phyloP scores from a whole-genome alignment of 306 rosid species.

The Spatholobus suberectus region DNA sequence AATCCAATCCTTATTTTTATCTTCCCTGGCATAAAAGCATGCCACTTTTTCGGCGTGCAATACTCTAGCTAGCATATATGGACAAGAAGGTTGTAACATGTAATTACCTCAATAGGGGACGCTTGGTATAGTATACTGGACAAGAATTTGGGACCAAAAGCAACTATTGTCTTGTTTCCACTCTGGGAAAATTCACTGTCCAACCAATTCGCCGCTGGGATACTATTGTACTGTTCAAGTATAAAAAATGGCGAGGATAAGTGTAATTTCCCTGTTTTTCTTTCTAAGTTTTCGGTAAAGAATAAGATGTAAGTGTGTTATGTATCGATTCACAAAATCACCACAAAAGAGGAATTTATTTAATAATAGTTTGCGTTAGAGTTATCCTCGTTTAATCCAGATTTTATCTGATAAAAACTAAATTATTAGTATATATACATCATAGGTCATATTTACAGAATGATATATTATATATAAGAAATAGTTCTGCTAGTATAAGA shows the following conservation, averaged over 20 bases:
- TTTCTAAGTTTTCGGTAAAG: neutral
- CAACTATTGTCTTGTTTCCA: slow-evolving; percentile 37
- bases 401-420: too few species aligned
- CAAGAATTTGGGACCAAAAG: slow-evolving; percentile 52
- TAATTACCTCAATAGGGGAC: slow-evolving; percentile 59
- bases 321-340: neutral
- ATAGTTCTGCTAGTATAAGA: too few species aligned
- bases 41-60: too few species aligned
- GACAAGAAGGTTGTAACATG: too few species aligned
- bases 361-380: too few species aligned
- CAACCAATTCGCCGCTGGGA: slow-evolving; percentile 33
- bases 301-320: neutral
- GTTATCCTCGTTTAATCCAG: too few species aligned
- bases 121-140: slow-evolving; percentile 54
- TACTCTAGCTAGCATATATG: too few species aligned
- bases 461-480: too few species aligned
- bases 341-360: neutral
- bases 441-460: too few species aligned
- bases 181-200: slow-evolving; percentile 45
- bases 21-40: too few species aligned
- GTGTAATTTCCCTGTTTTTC: neutral
- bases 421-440: too few species aligned
- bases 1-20: neutral
- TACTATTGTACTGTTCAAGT: slow-evolving; percentile 28
- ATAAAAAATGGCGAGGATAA: neutral